A percentile compares a stretch with the other conserved stretches of the same genome.
Conservation (phyloP, 163 green algal species). For the Chloromonas sp. region DNA sequence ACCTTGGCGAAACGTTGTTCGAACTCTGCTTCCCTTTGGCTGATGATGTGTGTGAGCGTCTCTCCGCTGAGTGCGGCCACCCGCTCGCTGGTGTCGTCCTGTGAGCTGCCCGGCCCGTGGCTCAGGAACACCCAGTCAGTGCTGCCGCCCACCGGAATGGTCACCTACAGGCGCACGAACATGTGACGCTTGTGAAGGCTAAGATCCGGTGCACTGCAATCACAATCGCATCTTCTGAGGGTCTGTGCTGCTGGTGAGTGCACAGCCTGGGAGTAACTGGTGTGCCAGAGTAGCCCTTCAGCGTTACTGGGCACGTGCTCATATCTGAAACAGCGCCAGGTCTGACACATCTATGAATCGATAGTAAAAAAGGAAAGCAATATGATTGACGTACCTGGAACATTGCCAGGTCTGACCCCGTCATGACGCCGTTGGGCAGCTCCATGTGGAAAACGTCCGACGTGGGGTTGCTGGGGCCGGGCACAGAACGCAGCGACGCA, state of each 20-base stretch:
- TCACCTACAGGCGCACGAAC: conserved; percentile 48
- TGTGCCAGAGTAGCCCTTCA: too few species aligned
- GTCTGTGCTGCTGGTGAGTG: too few species aligned
- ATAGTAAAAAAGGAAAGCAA: too few species aligned
- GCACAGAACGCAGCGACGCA: background rate
- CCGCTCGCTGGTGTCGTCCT: conserved; percentile 6
- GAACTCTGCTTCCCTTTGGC: conserved; percentile 35
- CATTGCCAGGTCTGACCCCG: conserved; percentile 53
- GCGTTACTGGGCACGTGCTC: too few species aligned
- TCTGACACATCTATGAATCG: too few species aligned
- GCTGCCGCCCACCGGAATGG: conserved; percentile 34
- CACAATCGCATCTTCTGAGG: too few species aligned
- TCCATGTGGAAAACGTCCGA: conserved; percentile 32
- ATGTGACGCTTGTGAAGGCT: too few species aligned
- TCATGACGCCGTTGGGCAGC: conserved; percentile 36
- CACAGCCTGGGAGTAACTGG: too few species aligned
- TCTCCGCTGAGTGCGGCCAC: conserved; percentile 13
- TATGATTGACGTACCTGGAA: conserved; percentile 17
- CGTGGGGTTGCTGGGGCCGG: conserved; percentile 18
- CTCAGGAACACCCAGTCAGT: conserved; percentile 58
- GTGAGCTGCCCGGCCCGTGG: conserved; percentile 3
- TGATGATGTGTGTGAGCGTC: conserved; percentile 30
- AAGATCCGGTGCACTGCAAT: too few species aligned
- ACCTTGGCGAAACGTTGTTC: conserved; percentile 42
- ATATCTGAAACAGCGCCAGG: too few species aligned